These are phyloP conservation scores for Phytophthora vignae DNA, from an alignment of 352 stramenopile genomes.

Conservation along the genomic window DNA sequence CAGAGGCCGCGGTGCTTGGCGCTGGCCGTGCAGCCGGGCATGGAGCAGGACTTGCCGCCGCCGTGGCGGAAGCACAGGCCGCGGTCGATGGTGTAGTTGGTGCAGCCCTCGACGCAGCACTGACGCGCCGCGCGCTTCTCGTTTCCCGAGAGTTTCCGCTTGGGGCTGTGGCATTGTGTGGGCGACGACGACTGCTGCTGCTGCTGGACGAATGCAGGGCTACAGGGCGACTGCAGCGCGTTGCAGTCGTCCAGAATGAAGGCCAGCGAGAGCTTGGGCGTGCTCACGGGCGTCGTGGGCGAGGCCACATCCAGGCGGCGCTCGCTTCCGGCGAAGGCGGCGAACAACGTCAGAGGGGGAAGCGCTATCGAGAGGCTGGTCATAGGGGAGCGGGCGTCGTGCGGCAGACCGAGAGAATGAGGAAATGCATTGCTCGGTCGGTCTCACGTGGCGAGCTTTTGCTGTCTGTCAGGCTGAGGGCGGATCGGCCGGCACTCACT, in stretches of 20 bases:
- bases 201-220: not conserved
- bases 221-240: slow-evolving; percentile 6
- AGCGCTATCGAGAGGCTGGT: not conserved
- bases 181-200: too few relatives aligned
- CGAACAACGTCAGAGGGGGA: not conserved
- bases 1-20: slow-evolving; percentile 60
- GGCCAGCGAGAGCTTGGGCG: slow-evolving; percentile 33
- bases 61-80: slow-evolving; percentile 53
- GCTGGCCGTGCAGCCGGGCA: slow-evolving; percentile 49
- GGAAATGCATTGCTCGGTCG: not conserved
- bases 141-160: slow-evolving; percentile 10
- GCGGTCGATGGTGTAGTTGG: slow-evolving; percentile 64
- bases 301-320: not conserved
- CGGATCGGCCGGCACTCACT: not conserved
- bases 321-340: not conserved
- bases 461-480: not conserved
- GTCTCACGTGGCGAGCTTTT: slow-evolving; percentile 13
- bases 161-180: not conserved
- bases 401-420: not conserved
- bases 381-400: not conserved
- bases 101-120: slow-evolving; percentile 49
- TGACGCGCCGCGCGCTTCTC: slow-evolving; percentile 36
- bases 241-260: slow-evolving; percentile 38
- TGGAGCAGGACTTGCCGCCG: slow-evolving; percentile 58
- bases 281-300: slow-evolving; percentile 3